Percentiles rank a stretch among this genome's conserved stretches.
Conservation (phyloP, 2,329 filamentous ascomycete species). For the Pseudocercospora fijiensis region DNA sequence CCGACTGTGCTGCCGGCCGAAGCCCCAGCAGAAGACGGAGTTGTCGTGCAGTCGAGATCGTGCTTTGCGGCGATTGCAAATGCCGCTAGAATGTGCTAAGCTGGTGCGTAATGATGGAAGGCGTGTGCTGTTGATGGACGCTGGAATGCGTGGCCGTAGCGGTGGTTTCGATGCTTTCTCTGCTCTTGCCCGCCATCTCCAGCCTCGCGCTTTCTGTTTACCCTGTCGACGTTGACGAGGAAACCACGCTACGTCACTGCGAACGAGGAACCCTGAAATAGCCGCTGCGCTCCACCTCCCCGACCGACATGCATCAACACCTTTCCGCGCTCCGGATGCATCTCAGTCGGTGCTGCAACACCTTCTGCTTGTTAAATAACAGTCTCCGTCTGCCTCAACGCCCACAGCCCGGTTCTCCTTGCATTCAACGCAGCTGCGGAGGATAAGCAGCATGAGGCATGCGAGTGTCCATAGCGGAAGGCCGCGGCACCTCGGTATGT, state of each 20-base stretch:
- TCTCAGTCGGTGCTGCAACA: not conserved
- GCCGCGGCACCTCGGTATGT: constrained; percentile 3
- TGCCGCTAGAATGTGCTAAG: constrained; percentile 3
- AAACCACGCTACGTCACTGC: not conserved
- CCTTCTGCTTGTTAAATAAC: not conserved
- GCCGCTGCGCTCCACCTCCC: not conserved
- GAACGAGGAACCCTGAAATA: not conserved
- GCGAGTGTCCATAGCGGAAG: not conserved
- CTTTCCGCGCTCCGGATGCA: not conserved
- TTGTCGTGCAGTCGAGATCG: not conserved
- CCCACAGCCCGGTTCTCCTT: not conserved
- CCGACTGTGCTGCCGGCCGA: constrained; percentile 32
- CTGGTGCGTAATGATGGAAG: constrained; percentile 8
- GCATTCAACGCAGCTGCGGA: not conserved
- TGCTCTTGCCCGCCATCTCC: constrained; percentile 11
- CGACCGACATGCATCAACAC: not conserved
- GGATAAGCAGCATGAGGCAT: not conserved
- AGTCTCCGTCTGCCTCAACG: not conserved
- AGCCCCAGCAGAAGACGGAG: constrained; percentile 28
- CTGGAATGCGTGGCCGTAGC: constrained; percentile 6
- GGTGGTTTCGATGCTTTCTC: constrained; percentile 5
- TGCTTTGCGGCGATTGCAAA: not conserved
- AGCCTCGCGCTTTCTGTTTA: constrained; percentile 8
- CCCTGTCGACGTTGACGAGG: not conserved
- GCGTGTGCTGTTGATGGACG: not conserved